Percentiles rank a stretch among this genome's conserved stretches.
These are phyloP conservation scores for Russula sp. DNA, from an alignment of 768 basidiomycete species.

Conservation along the genomic window DNA sequence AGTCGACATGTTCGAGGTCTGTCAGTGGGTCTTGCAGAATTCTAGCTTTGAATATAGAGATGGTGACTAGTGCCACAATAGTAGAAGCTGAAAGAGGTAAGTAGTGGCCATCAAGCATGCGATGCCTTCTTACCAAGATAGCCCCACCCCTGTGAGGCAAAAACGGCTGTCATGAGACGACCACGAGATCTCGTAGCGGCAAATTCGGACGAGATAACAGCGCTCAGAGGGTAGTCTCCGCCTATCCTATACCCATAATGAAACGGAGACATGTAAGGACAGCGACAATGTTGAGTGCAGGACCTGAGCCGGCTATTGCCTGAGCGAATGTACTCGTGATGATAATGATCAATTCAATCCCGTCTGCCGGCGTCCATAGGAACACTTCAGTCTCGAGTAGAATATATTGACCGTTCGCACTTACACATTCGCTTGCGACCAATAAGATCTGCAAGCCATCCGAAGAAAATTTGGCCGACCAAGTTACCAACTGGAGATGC, in stretches of 20 bases:
- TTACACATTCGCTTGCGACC: slow-evolving; percentile 60
- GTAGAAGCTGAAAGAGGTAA: slow-evolving; percentile 49
- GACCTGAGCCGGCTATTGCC: slow-evolving; percentile 69
- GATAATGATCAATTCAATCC: slow-evolving; percentile 76
- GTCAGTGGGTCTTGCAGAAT: slow-evolving; percentile 47
- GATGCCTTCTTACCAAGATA: slow-evolving; percentile 55
- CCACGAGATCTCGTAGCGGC: slow-evolving; percentile 77
- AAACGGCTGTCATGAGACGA: slow-evolving; percentile 86
- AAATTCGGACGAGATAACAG: slow-evolving; percentile 88
- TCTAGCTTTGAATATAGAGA: slow-evolving; percentile 61
- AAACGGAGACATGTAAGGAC: slow-evolving; percentile 82
- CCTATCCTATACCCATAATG: slow-evolving; percentile 84
- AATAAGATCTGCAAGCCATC: slow-evolving; percentile 45
- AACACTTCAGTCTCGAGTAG: neutral
- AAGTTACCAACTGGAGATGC: slow-evolving; percentile 44
- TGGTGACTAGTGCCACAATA: slow-evolving; percentile 61
- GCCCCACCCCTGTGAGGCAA: slow-evolving; percentile 86
- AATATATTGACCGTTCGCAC: slow-evolving; percentile 32
- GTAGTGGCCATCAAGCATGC: neutral
- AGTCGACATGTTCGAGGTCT: slow-evolving; percentile 56
- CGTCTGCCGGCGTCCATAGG: slow-evolving; percentile 44
- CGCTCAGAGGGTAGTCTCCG: slow-evolving; percentile 83
- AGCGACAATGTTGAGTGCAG: slow-evolving; percentile 69
- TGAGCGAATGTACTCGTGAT: slow-evolving; percentile 77
- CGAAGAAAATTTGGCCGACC: slow-evolving; percentile 45